These are phyloP conservation scores for Eruca vesicaria DNA, from an alignment of 441 rosid species.

Conservation along the genomic window DNA sequence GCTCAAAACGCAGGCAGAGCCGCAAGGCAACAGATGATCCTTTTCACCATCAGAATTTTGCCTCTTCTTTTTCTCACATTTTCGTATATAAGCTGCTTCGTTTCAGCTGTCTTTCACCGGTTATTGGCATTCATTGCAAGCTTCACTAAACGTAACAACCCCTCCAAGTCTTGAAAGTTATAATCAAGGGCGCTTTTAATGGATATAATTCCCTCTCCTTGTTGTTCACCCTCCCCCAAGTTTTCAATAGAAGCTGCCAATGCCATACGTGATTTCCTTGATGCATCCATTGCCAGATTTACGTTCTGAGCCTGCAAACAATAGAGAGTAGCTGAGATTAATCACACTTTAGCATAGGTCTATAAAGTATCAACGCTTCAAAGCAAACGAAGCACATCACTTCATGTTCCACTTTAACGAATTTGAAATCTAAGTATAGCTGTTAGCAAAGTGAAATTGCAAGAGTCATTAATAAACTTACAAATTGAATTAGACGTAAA, in stretches of 20 bases:
- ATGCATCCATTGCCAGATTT: constrained; percentile 89
- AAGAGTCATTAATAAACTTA: constrained; percentile 51
- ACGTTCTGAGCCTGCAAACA: constrained; percentile 75
- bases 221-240: constrained; percentile 47
- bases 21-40: constrained; percentile 7
- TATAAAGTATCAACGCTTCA: constrained; percentile 4
- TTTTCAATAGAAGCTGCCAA: constrained; percentile 56
- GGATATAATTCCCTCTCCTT: constrained; percentile 58
- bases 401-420: constrained; percentile 10
- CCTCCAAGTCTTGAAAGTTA: constrained; percentile 88
- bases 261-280: constrained; percentile 78
- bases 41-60: constrained; percentile 14
- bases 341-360: constrained; percentile 3
- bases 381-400: not conserved
- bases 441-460: constrained; percentile 2
- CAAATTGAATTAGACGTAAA: constrained; percentile 69
- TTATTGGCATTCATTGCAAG: constrained; percentile 80
- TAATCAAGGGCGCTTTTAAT: constrained; percentile 91
- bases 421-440: not conserved
- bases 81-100: constrained; percentile 31
- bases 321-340: constrained; percentile 16
- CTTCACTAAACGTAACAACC: constrained; percentile 73
- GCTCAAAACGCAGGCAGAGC: constrained; percentile 21
- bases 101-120: constrained; percentile 39
- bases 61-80: constrained; percentile 30